Percentiles rank a stretch among this genome's conserved stretches.
Evolutionary conservation across 495 filamentous ascomycete genomes (phyloP).

Genomic region (Aspergillus ellipticus): DNA sequence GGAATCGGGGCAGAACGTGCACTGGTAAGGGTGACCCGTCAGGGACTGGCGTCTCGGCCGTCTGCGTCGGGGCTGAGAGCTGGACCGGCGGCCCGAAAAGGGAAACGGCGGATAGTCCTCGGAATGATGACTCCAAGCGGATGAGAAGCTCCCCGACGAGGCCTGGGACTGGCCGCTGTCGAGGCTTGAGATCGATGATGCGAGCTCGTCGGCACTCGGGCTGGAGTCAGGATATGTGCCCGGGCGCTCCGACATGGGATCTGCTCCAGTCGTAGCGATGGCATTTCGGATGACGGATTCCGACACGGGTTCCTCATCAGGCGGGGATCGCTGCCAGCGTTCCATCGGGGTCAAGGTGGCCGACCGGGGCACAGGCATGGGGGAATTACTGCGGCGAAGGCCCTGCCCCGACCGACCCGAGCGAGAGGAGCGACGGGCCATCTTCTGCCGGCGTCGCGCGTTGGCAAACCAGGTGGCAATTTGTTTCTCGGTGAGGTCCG

Average conservation of each 20-base stretch:
- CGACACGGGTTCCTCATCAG: constrained; percentile 58
- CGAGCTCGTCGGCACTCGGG: constrained; percentile 1
- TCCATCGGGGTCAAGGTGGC: constrained; percentile 67
- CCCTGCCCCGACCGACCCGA: constrained; percentile 23
- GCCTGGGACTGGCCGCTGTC: constrained; percentile 29
- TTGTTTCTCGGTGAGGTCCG: constrained; percentile 33
- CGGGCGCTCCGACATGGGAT: not conserved
- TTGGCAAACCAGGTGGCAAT: constrained; percentile 44
- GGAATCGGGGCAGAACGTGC: constrained; percentile 78
- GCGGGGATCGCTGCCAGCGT: constrained; percentile 75
- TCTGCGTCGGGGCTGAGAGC: constrained; percentile 18
- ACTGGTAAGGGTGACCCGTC: constrained; percentile 58
- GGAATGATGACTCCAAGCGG: constrained; percentile 47
- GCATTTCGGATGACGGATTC: constrained; percentile 34
- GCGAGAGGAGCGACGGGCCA: constrained; percentile 51
- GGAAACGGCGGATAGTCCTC: constrained; percentile 23
- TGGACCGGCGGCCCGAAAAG: constrained; percentile 5
- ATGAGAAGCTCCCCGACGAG: constrained; percentile 33
- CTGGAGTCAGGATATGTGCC: not conserved
- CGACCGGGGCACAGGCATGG: constrained; percentile 38
- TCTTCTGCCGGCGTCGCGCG: constrained; percentile 43
- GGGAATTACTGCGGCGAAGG: constrained; percentile 31
- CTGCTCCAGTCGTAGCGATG: constrained; percentile 31
- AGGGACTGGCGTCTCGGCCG: constrained; percentile 42
- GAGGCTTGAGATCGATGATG: constrained; percentile 22